Evolutionary conservation across 441 rosid species (phyloP), one percentile per base, ranked within the genome.

Genomic region (Bocquillonia castaneifolia): DNA sequence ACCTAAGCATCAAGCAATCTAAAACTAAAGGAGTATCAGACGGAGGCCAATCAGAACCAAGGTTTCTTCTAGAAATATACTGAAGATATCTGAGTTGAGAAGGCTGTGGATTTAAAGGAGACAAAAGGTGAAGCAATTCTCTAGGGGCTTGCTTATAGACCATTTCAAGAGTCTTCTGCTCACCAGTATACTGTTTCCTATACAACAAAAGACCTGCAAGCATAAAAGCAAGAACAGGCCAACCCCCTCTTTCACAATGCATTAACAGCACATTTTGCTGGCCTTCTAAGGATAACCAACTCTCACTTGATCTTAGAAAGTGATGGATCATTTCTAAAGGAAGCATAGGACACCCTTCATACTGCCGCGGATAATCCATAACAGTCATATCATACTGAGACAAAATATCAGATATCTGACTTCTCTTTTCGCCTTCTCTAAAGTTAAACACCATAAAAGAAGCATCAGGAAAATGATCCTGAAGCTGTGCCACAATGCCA

Each of bases 171-270:
- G 98, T 93, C 88, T 91, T 91, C 78, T 77, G 92, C 89, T 93
- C 98, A 3, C 97, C 98, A 56, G 40, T 85, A 74, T 85, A 93
- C 84, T 93, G 97, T 61, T 85, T 89, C 63, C 88, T 78, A 68
- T 93, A 90, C 50, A 93, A 67, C 57, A 93, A 74, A 59, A 93
- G 94, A 64, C 96, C 94, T 2, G 98, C 91, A 51, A 93, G 86
- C 97, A 93, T 91, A 68, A 93, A 93, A 0, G 97, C 97, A 45
- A 93, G 96, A 60, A 91, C 90, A 31, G 97, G 97, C 98, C 97
- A 93, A 42, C 97, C 96, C 67, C 96, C 94, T 79, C 81, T 86
- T 71, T 91, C 97, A 37, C 98, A 93, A 69, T 93, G 96, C 97
- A 93, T 87, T 80, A 93, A 79, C 69, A 93, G 66, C 45, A 93